Conservation (phyloP, 2,329 filamentous ascomycete species). For the Ambrosiella xylebori region DNA sequence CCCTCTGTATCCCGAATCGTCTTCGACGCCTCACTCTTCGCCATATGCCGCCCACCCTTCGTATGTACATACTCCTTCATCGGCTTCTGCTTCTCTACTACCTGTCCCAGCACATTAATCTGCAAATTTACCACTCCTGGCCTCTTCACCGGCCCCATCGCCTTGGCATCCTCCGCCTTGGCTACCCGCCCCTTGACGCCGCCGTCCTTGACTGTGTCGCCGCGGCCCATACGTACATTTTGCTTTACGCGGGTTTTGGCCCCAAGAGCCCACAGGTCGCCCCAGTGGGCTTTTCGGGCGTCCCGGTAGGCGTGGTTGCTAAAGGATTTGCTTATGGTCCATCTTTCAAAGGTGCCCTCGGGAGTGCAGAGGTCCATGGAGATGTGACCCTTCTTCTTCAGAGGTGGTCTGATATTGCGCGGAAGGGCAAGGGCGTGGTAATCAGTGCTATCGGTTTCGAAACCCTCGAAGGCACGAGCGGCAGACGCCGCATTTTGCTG, state of each 20-base stretch:
- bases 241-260: slow-evolving; percentile 65
- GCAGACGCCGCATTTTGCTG: slow-evolving; percentile 29
- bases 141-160: neutral
- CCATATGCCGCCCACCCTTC: slow-evolving; percentile 12
- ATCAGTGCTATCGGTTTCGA: slow-evolving; percentile 30
- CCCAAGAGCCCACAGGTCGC: slow-evolving; percentile 87
- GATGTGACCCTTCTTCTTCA: slow-evolving; percentile 80
- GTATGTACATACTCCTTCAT: slow-evolving; percentile 13
- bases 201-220: slow-evolving; percentile 19
- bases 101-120: slow-evolving; percentile 12
- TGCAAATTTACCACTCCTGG: slow-evolving; percentile 11
- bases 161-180: slow-evolving; percentile 6
- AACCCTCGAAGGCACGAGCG: slow-evolving; percentile 54
- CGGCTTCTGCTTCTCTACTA: slow-evolving; percentile 12
- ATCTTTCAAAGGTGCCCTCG: slow-evolving; percentile 69
- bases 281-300: slow-evolving; percentile 78
- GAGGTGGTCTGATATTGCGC: slow-evolving; percentile 56
- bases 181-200: slow-evolving; percentile 11
- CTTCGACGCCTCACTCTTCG: slow-evolving; percentile 8
- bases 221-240: slow-evolving; percentile 40
- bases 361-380: slow-evolving; percentile 85
- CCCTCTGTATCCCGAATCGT: slow-evolving; percentile 5
- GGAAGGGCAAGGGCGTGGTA: slow-evolving; percentile 55
- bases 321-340: slow-evolving; percentile 75
- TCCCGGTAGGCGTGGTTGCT: slow-evolving; percentile 75